phyloP scores from a whole-genome alignment of 331 rosid species.

The Pyracantha coccinea region DNA sequence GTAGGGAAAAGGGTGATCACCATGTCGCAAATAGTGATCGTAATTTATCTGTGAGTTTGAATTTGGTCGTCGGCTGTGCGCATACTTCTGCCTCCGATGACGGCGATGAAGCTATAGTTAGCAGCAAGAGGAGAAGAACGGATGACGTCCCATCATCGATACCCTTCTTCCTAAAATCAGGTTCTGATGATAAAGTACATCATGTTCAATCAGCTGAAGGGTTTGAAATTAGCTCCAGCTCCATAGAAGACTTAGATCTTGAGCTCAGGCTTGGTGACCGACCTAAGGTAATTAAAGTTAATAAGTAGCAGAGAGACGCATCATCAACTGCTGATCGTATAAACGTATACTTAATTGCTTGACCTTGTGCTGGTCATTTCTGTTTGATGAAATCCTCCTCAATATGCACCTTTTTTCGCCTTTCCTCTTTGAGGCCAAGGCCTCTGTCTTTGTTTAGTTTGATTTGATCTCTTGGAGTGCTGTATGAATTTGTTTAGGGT shows the following conservation, averaged over 20 bases:
- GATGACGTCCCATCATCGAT: constrained; percentile 14
- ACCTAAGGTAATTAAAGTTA: constrained; percentile 43
- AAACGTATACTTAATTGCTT: neutral
- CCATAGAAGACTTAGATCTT: constrained; percentile 82
- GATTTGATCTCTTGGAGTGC: constrained; percentile 10
- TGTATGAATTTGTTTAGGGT: constrained; percentile 26
- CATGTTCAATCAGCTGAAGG: constrained; percentile 18
- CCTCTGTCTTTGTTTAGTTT: constrained; percentile 9
- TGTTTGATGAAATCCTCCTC: constrained; percentile 10
- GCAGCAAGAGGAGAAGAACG: constrained; percentile 59
- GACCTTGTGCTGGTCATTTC: constrained; percentile 24
- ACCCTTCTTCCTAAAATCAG: constrained; percentile 33
- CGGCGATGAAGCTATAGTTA: constrained; percentile 18
- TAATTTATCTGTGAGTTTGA: constrained; percentile 56
- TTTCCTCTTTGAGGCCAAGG: constrained; percentile 8
- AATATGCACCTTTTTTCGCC: neutral
- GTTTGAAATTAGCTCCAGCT: constrained; percentile 38
- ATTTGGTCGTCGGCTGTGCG: constrained; percentile 37
- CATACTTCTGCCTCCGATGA: constrained; percentile 15
- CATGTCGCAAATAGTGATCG: neutral
- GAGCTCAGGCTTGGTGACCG: constrained; percentile 77
- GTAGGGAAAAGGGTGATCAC: constrained; percentile 18
- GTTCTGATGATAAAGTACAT: constrained; percentile 14
- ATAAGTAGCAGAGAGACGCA: constrained; percentile 17
- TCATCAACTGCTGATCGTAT: constrained; percentile 15